Evolutionary conservation across 1,139 yeast genomes (phyloP), one percentile per base, ranked within the genome.

Genomic region (Debaryomyces robertsiae): DNA sequence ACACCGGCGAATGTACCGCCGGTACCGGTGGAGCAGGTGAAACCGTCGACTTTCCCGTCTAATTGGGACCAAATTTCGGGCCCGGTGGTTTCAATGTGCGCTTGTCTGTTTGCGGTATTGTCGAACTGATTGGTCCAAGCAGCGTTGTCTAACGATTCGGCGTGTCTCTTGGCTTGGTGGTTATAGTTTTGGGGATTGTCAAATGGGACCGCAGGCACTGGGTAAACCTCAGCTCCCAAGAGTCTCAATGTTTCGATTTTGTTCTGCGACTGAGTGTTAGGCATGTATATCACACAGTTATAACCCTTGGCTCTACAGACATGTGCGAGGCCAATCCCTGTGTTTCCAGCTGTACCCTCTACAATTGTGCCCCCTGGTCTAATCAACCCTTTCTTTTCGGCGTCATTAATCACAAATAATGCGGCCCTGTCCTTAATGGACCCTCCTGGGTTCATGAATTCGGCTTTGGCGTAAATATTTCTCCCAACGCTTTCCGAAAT

Each of bases 111-210:
- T 48, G 94, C 95, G 32, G 75, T 62, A 60, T 89, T 90, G 60
- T 90, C 95, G 60, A 88, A 89, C 60, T 88, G 96, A 60, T 88
- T 83, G 10, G 96, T 89, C 96, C 96, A 89, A 10, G 85, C 91
- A 0, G 95, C 93, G 56, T 87, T 87, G 3, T 75, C 77, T 45
- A 83, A 62, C 22, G 64, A 51, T 50, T 86, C 94, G 2, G 96
- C 96, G 56, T 86, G 94, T 52, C 91, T 77, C 55, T 76, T 76
- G 16, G 96, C 96, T 61, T 84, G 87, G 61, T 87, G 91, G 64
- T 87, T 88, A 65, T 82, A 88, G 64, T 88, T 88, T 58, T 79
- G 73, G 3, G 95, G 95, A 60, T 88, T 84, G 33, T 82, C 81
- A 52, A 73, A 82, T 4, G 96, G 87, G 17, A 82, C 90, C 1